A percentile compares a stretch with the other conserved stretches of the same genome.
phyloP scores from a whole-genome alignment of 2,329 filamentous ascomycete species.

The Pyrenophora teres region DNA sequence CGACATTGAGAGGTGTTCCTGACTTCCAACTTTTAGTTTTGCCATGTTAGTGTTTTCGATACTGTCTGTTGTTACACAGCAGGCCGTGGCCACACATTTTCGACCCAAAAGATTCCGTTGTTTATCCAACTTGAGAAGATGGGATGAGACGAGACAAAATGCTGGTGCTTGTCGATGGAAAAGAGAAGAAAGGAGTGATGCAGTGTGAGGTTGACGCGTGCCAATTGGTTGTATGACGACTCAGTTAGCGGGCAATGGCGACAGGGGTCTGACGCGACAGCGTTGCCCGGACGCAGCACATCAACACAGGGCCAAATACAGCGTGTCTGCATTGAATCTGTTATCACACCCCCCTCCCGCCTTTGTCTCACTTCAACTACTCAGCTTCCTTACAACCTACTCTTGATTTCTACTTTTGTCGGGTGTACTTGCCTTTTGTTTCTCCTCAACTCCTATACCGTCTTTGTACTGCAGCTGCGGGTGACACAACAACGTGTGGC shows the following conservation, averaged over 20 bases:
- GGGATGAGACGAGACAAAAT: too few relatives aligned
- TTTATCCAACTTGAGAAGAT: too few relatives aligned
- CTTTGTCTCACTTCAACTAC: not conserved
- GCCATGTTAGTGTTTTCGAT: too few relatives aligned
- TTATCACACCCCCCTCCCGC: not conserved
- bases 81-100: too few relatives aligned
- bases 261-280: slow-evolving; percentile 15
- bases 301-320: slow-evolving; percentile 23
- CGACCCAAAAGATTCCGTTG: too few relatives aligned
- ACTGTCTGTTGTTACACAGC: too few relatives aligned
- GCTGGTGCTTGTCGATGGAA: not conserved
- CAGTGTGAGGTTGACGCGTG: slow-evolving; percentile 18
- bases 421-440: not conserved
- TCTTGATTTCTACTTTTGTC: not conserved
- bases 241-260: slow-evolving; percentile 4
- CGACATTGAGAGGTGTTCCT: too few relatives aligned
- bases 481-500: too few relatives aligned
- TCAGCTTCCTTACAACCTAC: not conserved
- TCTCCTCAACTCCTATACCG: not conserved
- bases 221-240: slow-evolving; percentile 18
- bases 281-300: slow-evolving; percentile 14
- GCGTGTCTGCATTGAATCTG: not conserved
- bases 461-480: too few relatives aligned
- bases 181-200: too few relatives aligned
- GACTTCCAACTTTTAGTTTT: too few relatives aligned